Base-by-base conservation (phyloP, 2,329 filamentous ascomycete species). In the Sporothrix brasiliensis region DNA sequence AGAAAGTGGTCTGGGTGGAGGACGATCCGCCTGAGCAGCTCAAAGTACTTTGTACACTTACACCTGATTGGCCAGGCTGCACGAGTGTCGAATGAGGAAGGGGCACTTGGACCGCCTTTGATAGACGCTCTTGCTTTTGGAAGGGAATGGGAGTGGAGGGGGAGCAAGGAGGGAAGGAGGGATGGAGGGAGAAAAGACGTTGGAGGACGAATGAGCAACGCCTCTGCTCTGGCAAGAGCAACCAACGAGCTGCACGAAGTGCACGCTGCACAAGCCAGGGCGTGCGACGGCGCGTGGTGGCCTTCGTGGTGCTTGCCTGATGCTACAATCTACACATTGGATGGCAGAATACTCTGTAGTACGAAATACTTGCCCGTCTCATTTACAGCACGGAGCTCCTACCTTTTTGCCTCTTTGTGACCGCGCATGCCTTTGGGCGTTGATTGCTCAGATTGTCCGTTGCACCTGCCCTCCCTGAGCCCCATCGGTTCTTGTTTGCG, bases 1-100 rank as follows among this genome's bases (percentile, higher is more conserved):
- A 66, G 50, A 69, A 68, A 67, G 70, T 69, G 61, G 70, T 27
- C 67, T 69, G 63, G 58, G 70, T 69, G 70, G 60, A 69, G 70
- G 70, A 67, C 21, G 68, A 67, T 63, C 70, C 70, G 67, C 61
- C 67, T 67, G 67, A 14, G 67, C 53, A 67, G 61, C 39, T 61
- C 66, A 19, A 61, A 54, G 66, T 63, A 69, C 60, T 67, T 69
- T 71, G 67, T 67, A 69, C 70, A 67, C 69, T 71, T 68, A 67
- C 70, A 69, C 52, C 65, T 70, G 69, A 72, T 72, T 72, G 71
- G 71, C 52, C 21, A 6, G 41, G 16, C 14, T 21, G 70, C 61
- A 69, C 67, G 13, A 24, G 60, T 39, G 50, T 67, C 39, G 70
- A 71, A 67, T 56, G 39, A 69, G 41, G 53, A 63, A 69, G 67